Conservation (phyloP, 495 filamentous ascomycete species). For the Lasiosphaeria hispida region DNA sequence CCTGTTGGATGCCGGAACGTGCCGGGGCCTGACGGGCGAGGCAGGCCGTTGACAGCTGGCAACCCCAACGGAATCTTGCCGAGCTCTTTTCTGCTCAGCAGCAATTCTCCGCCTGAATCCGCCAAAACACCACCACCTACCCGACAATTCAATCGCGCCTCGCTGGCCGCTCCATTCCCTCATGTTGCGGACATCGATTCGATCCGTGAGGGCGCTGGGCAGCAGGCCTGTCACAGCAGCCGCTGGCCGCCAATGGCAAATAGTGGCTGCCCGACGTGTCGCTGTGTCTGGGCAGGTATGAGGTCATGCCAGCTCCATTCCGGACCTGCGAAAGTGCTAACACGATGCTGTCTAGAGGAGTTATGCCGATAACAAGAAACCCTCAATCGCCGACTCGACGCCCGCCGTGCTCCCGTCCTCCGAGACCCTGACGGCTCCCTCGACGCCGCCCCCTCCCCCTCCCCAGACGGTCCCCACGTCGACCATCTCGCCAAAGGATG, state of each 20-base stretch:
- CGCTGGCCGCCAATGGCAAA: constrained; percentile 56
- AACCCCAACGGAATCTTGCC: constrained; percentile 33
- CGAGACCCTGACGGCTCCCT: constrained; percentile 51
- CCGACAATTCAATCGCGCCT: constrained; percentile 34
- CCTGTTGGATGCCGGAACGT: constrained; percentile 10
- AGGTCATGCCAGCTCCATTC: constrained; percentile 19
- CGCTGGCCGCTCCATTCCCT: constrained; percentile 51
- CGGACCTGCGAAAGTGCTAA: constrained; percentile 9
- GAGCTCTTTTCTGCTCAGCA: constrained; percentile 40
- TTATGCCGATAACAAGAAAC: constrained; percentile 58
- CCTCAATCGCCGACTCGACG: constrained; percentile 42
- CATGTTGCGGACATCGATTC: constrained; percentile 69
- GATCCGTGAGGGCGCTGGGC: constrained; percentile 54
- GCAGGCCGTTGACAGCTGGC: constrained; percentile 12
- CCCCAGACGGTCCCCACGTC: constrained; percentile 43
- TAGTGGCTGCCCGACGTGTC: constrained; percentile 33
- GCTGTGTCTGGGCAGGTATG: constrained; percentile 32
- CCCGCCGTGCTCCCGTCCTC: constrained; percentile 57
- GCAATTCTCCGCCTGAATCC: constrained; percentile 34
- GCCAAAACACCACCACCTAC: constrained; percentile 36
- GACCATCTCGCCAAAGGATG: constrained; percentile 58
- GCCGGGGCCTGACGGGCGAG: neutral
- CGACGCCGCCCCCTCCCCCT: constrained; percentile 47
- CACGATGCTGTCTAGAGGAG: constrained; percentile 43
- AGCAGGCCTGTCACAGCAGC: constrained; percentile 47